These are phyloP conservation scores for Chalaropsis ovoidea DNA, from an alignment of 2,329 filamentous ascomycete species.

Conservation along the genomic window DNA sequence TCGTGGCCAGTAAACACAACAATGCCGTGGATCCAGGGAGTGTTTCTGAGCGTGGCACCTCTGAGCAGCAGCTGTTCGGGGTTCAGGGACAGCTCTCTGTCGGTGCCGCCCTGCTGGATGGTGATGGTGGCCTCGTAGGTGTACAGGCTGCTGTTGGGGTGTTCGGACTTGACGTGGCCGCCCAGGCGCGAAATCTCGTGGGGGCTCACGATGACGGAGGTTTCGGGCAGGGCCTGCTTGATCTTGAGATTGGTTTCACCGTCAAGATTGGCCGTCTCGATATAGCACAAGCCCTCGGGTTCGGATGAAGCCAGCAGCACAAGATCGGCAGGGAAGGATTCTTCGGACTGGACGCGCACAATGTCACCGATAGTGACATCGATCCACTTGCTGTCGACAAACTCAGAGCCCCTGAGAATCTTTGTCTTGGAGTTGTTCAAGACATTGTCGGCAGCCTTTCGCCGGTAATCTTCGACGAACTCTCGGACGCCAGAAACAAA, in stretches of 20 bases:
- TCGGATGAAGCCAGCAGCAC: constrained; percentile 90
- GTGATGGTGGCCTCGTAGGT: constrained; percentile 96
- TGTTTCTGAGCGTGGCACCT: constrained; percentile 89
- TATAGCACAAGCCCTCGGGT: constrained; percentile 94
- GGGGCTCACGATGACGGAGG: constrained; percentile 73
- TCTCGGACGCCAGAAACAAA: constrained; percentile 95
- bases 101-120: constrained; percentile 77
- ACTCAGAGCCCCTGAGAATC: constrained; percentile 71
- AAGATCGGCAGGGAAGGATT: constrained; percentile 88
- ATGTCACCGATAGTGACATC: constrained; percentile 89
- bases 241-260: constrained; percentile 98
- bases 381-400: constrained; percentile 85
- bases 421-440: constrained; percentile 81
- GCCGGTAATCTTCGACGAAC: constrained; percentile 81
- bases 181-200: constrained; percentile 76
- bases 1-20: constrained; percentile 70
- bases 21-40: constrained; percentile 90
- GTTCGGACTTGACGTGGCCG: constrained; percentile 82
- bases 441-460: constrained; percentile 74
- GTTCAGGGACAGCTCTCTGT: constrained; percentile 81
- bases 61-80: constrained; percentile 88
- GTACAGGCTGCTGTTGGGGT: constrained; percentile 96
- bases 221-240: constrained; percentile 94
- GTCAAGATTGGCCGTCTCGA: constrained; percentile 94
- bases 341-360: constrained; percentile 83